Base-by-base conservation (phyloP, 2,329 filamentous ascomycete genomes). In the Microsporum audouinii region DNA sequence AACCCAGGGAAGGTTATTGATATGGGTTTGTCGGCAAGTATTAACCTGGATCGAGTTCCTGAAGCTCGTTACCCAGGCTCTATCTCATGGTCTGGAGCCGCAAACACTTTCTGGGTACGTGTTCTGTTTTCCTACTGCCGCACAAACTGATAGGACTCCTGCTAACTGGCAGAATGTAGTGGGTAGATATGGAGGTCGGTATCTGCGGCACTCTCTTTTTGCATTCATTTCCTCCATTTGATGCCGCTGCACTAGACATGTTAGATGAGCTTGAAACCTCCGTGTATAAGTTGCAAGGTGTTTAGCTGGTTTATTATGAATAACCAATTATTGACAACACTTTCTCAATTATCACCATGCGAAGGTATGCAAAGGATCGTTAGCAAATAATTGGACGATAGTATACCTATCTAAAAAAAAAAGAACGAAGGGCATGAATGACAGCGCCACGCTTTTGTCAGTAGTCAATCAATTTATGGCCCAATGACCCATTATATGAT, bases 61-160 rank as follows among this genome's bases (percentile, higher is more conserved):
- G 33, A 39, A 4, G 57, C 33, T 14, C 31, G 57, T 27, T 34
- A 14, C 10, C 41, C 60, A 36, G 53, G 57, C 4, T 41, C 57
- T 23, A 43, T 62, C 6, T 53, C 57, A 8, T 59, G 60, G 47
- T 45, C 53, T 34, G 60, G 60, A 14, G 14, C 23, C 34, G 36
- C 60, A 43, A 62, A 62, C 51, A 45, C 43, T 27, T 62, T 59
- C 38, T 62, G 60, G 60, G 60, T 62, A 60, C n/a, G 60, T 62
- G 29, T 41, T 60, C 33, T n/a, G 5, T 5, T n/a, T 17, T 45
- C n/a, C 14, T 27, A 29, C 33, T 34, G 1, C 33, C 23, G 2
- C 33, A 23, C 17, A 23, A 23, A 23, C 6, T 38, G 36, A 29
- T 17, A 7, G 39, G 47, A 29, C 43, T 31, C 29, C 33, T 34